These are phyloP conservation scores for Colletotrichum sp. DNA, from an alignment of 2,329 filamentous ascomycete genomes.

Conservation along the genomic window DNA sequence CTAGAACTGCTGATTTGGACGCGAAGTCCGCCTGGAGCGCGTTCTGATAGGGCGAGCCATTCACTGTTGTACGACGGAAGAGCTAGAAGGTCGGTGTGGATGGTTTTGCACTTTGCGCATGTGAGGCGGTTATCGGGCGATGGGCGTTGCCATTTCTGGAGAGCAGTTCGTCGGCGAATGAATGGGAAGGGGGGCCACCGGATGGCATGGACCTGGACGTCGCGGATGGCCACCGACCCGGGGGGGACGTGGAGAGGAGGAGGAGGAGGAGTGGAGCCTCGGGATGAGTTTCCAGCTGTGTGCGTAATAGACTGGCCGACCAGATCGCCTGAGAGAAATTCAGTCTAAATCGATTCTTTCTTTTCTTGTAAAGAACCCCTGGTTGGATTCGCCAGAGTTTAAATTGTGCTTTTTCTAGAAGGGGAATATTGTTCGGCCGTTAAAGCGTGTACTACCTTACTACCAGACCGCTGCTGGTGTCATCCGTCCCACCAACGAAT, in stretches of 20 bases:
- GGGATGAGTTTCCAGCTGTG: slow-evolving; percentile 6
- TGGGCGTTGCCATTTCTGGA: slow-evolving; percentile 10
- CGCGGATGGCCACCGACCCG: slow-evolving; percentile 6
- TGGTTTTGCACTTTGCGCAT: background rate
- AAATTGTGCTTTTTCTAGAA: background rate
- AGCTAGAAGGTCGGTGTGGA: background rate
- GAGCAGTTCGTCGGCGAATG: slow-evolving; percentile 13
- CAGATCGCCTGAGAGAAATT: background rate
- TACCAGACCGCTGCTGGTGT: background rate
- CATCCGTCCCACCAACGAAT: background rate
- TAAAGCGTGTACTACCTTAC: background rate
- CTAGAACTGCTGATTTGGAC: background rate
- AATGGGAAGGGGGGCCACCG: background rate
- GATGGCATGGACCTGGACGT: background rate
- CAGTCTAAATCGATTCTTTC: background rate
- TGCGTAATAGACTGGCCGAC: slow-evolving; percentile 2
- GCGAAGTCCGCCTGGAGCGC: background rate
- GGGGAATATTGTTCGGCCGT: background rate
- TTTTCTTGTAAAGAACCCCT: background rate
- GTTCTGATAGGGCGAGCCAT: background rate
- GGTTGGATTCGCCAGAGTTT: background rate
- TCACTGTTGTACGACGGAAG: background rate
- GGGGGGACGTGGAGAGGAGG: background rate
- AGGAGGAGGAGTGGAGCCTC: background rate
- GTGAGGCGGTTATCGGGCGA: background rate